phyloP scores from a whole-genome alignment of 1,139 yeast species.

The Debaryomyces sp. region DNA sequence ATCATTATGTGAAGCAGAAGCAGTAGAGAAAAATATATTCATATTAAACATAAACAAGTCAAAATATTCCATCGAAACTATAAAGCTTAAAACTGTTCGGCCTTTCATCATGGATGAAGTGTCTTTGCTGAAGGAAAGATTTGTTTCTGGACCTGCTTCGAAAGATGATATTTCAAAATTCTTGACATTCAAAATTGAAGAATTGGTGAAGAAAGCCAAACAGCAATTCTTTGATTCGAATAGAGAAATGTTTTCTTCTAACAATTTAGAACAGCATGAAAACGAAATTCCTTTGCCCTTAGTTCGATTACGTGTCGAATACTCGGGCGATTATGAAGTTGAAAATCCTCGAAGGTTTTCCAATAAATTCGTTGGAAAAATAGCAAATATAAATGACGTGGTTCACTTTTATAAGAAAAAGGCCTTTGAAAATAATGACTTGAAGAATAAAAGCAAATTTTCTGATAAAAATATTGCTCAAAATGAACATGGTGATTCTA shows the following conservation, averaged over 20 bases:
- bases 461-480: conserved; percentile 25
- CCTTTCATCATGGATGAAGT: conserved; percentile 81
- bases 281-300: conserved; percentile 66
- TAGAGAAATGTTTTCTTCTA: conserved; percentile 25
- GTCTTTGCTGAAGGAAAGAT: conserved; percentile 52
- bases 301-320: conserved; percentile 81
- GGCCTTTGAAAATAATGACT: conserved; percentile 14
- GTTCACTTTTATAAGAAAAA: conserved; percentile 66
- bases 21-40: conserved; percentile 72
- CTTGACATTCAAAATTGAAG: conserved; percentile 65
- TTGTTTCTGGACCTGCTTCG: conserved; percentile 66
- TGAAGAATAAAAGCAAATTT: conserved; percentile 24
- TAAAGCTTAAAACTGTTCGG: conserved; percentile 72
- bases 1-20: conserved; percentile 83
- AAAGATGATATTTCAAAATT: conserved; percentile 63
- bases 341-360: conserved; percentile 91
- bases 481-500: conserved; percentile 19
- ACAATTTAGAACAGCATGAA: conserved; percentile 15
- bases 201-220: conserved; percentile 62
- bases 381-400: conserved; percentile 88
- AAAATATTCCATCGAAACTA: conserved; percentile 63
- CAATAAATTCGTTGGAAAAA: conserved; percentile 84
- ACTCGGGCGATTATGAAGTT: conserved; percentile 86
- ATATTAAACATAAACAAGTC: conserved; percentile 64
- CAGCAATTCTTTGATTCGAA: conserved; percentile 49